Conservation (phyloP, 2,329 filamentous ascomycete species). For the Fusarium robinianum region DNA sequence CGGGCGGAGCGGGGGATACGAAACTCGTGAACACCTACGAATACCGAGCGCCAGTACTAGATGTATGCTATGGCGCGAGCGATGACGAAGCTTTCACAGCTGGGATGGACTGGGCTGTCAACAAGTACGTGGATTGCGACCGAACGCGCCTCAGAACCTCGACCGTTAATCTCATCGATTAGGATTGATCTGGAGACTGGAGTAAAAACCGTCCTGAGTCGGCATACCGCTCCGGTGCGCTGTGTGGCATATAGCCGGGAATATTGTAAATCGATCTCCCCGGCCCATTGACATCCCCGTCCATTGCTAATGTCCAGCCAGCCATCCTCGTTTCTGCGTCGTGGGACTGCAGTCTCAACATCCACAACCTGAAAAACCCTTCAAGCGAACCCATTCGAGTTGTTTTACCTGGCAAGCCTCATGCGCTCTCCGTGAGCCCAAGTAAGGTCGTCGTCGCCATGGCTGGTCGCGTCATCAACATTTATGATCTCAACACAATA, state of each 20-base stretch:
- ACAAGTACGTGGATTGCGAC: slow-evolving; percentile 55
- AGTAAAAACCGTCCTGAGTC: slow-evolving; percentile 74
- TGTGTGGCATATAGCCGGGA: slow-evolving; percentile 80
- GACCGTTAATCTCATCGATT: slow-evolving; percentile 18
- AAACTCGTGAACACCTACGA: slow-evolving; percentile 72
- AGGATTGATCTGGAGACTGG: slow-evolving; percentile 72
- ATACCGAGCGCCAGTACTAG: slow-evolving; percentile 83
- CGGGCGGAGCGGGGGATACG: slow-evolving; percentile 58
- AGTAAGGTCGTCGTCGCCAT: slow-evolving; percentile 93
- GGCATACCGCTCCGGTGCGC: slow-evolving; percentile 79
- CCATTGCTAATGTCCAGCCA: slow-evolving; percentile 38
- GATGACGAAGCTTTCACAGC: slow-evolving; percentile 85
- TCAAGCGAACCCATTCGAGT: slow-evolving; percentile 65
- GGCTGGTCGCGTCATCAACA: slow-evolving; percentile 89
- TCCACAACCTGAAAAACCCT: slow-evolving; percentile 68
- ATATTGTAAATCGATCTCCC: slow-evolving; percentile 58
- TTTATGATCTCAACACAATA: slow-evolving; percentile 83
- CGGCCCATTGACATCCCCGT: not conserved
- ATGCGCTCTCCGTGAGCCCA: slow-evolving; percentile 77
- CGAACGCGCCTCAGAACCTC: slow-evolving; percentile 4
- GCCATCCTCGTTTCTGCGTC: slow-evolving; percentile 84
- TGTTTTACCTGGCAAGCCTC: slow-evolving; percentile 81
- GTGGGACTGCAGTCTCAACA: slow-evolving; percentile 90
- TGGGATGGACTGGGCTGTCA: slow-evolving; percentile 85
- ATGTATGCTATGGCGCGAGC: slow-evolving; percentile 85